phyloP scores from a whole-genome alignment of 805 yeast genomes.

The Metschnikowia dekortorum region DNA sequence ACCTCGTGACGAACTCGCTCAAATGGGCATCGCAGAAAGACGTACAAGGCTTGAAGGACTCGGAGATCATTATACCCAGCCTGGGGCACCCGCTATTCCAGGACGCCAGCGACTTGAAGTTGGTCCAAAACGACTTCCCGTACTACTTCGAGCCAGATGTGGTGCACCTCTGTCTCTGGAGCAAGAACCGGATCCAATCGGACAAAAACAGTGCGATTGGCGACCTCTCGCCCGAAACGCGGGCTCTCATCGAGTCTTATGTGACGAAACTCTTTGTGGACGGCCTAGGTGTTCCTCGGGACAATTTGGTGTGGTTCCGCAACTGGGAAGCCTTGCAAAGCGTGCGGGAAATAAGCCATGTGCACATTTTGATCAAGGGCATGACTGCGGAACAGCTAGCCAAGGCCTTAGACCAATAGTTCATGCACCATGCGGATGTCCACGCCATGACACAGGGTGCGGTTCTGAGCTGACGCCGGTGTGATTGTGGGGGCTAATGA shows the following conservation, averaged over 20 bases:
- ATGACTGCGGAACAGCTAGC: constrained; percentile 20
- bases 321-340: constrained; percentile 71
- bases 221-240: constrained; percentile 43
- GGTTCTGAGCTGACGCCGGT: too few species aligned
- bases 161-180: constrained; percentile 64
- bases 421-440: background rate
- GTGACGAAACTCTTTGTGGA: constrained; percentile 48
- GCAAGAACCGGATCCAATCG: constrained; percentile 50
- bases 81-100: constrained; percentile 40
- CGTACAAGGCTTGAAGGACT: constrained; percentile 14
- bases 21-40: constrained; percentile 43
- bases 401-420: constrained; percentile 3
- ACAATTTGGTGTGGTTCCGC: constrained; percentile 59
- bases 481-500: too few species aligned
- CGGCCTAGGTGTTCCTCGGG: constrained; percentile 35
- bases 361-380: constrained; percentile 59
- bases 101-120: constrained; percentile 39
- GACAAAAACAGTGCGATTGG: constrained; percentile 50
- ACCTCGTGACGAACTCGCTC: constrained; percentile 44
- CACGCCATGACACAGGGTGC: too few species aligned
- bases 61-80: constrained; percentile 18
- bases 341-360: constrained; percentile 60
- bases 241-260: constrained; percentile 40
- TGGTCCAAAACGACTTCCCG: constrained; percentile 60
- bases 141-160: constrained; percentile 53